Conservation (phyloP, 352 stramenopile genomes). For the Phytophthora cajani region DNA sequence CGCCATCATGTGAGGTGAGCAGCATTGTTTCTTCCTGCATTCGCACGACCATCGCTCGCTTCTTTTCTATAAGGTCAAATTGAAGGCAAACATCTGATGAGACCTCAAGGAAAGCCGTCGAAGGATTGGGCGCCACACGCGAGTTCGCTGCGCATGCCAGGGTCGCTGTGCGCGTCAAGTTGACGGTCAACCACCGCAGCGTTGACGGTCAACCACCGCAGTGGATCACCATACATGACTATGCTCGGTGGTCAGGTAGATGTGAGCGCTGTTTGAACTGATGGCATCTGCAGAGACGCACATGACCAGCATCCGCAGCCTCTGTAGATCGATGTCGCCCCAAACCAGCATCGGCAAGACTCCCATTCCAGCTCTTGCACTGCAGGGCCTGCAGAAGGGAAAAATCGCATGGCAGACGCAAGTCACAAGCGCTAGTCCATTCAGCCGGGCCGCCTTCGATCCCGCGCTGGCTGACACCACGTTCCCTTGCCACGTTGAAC, state of each 20-base stretch:
- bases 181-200: no score
- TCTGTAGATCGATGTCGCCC: no score
- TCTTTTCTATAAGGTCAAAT: not conserved
- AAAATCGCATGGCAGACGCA: slow-evolving; percentile 8
- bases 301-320: no score
- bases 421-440: not conserved
- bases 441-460: not conserved
- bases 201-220: no score
- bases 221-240: no score
- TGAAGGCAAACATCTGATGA: slow-evolving; percentile 26
- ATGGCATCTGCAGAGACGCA: no score
- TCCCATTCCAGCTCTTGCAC: no score
- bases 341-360: no score
- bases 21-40: not conserved
- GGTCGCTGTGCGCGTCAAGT: not conserved
- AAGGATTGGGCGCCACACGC: not conserved
- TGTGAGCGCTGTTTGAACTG: no score
- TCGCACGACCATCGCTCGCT: not conserved
- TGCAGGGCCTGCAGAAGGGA: not conserved
- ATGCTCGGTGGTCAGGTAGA: no score
- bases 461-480: not conserved
- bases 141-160: not conserved
- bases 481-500: not conserved
- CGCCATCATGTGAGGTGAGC: not conserved
- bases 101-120: slow-evolving; percentile 9